These are phyloP conservation scores for Rhodotorula sp. DNA, from an alignment of 1,284 basidiomycete species.

Conservation along the genomic window DNA sequence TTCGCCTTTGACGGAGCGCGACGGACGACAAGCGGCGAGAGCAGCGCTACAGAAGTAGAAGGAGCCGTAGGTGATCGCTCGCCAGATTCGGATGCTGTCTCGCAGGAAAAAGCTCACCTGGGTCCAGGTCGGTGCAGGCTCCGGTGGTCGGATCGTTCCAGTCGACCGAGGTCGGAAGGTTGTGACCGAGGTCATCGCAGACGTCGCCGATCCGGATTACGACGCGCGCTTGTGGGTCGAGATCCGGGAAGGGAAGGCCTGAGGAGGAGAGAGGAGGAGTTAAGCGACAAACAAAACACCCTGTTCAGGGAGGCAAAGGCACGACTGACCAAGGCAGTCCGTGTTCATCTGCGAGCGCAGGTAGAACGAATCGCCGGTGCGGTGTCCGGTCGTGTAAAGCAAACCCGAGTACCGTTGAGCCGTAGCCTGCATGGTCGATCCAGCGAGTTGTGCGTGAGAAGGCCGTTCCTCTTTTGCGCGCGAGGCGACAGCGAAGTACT, in stretches of 20 bases:
- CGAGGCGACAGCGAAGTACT: not conserved
- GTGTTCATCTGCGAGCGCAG: slow-evolving; percentile 44
- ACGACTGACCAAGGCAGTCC: slow-evolving; percentile 9
- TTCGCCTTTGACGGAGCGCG: slow-evolving; percentile 34
- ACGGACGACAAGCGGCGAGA: slow-evolving; percentile 43
- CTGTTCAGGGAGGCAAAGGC: not conserved
- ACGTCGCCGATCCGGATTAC: slow-evolving; percentile 42
- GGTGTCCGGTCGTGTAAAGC: slow-evolving; percentile 44
- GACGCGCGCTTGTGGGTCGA: slow-evolving; percentile 24
- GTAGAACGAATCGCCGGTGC: slow-evolving; percentile 44
- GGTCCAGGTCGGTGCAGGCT: slow-evolving; percentile 42
- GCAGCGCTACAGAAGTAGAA: not conserved
- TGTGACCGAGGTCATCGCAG: slow-evolving; percentile 2
- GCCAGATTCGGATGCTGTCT: not conserved
- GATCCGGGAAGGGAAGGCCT: slow-evolving; percentile 16
- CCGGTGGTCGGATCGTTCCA: slow-evolving; percentile 38
- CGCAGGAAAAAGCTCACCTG: not conserved
- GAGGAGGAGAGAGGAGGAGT: not conserved
- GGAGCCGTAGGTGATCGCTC: not conserved
- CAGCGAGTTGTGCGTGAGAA: not conserved
- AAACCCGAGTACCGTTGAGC: slow-evolving; percentile 48
- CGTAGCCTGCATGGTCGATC: slow-evolving; percentile 29
- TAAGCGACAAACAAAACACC: not conserved
- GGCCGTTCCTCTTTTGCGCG: not conserved
- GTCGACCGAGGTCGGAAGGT: slow-evolving; percentile 28